These are phyloP conservation scores for Endothia cerciana DNA, from an alignment of 2,329 filamentous ascomycete species.

Conservation along the genomic window DNA sequence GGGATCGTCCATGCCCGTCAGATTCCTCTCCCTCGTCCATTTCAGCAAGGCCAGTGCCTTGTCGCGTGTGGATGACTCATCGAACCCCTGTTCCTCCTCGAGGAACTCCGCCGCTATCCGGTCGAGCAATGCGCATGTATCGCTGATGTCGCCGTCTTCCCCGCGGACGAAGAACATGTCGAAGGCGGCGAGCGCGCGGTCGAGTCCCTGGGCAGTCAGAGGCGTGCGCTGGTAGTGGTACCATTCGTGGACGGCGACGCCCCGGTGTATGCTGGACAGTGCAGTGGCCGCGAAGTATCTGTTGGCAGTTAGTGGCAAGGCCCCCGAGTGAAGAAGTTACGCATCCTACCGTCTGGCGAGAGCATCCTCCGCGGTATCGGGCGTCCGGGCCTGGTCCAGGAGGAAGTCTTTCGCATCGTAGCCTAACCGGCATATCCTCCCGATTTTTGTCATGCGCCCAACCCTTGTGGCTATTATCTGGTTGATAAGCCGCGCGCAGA, in stretches of 20 bases:
- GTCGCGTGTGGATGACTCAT: slow-evolving; percentile 61
- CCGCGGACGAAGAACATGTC: slow-evolving; percentile 87
- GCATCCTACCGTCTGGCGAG: slow-evolving; percentile 68
- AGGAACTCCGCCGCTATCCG: slow-evolving; percentile 62
- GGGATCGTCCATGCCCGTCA: slow-evolving; percentile 71
- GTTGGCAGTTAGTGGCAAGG: slow-evolving; percentile 22
- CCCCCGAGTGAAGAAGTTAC: neutral
- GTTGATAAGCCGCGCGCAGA: slow-evolving; percentile 62
- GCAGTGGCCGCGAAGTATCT: slow-evolving; percentile 78
- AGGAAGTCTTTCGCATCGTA: slow-evolving; percentile 91
- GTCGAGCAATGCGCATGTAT: slow-evolving; percentile 70
- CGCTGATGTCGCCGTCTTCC: slow-evolving; percentile 69
- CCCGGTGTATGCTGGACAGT: slow-evolving; percentile 79
- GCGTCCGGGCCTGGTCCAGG: slow-evolving; percentile 63
- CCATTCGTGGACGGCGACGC: slow-evolving; percentile 81
- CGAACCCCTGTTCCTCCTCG: slow-evolving; percentile 54
- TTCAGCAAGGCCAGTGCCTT: slow-evolving; percentile 70
- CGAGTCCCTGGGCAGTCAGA: slow-evolving; percentile 51
- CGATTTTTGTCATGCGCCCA: slow-evolving; percentile 69
- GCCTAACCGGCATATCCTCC: slow-evolving; percentile 71
- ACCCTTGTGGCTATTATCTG: slow-evolving; percentile 72
- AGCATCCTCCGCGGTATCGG: slow-evolving; percentile 69
- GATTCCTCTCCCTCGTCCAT: slow-evolving; percentile 70
- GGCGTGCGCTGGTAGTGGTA: slow-evolving; percentile 51
- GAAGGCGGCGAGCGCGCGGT: slow-evolving; percentile 78